Percentiles rank a stretch among this genome's conserved stretches.
Evolutionary conservation across 225 moss, liverwort and hornwort species (phyloP).

Genomic region (Thuidium tamariscinum): DNA sequence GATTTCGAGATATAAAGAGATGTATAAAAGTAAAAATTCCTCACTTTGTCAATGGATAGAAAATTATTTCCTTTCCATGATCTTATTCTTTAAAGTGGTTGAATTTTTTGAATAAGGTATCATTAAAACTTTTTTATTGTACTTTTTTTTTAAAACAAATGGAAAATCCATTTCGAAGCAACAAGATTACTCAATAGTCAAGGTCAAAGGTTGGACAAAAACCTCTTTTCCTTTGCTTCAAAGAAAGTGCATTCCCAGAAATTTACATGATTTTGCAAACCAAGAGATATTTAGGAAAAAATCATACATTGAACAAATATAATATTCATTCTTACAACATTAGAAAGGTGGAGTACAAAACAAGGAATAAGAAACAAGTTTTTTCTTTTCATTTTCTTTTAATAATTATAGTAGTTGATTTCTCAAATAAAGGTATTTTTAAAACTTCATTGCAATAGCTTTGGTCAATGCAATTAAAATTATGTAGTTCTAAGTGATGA

Average conservation of each 20-base stretch:
- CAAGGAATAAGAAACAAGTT: accelerated
- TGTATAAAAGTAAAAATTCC: too few species aligned
- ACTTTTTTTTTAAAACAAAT: too few species aligned
- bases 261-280: accelerated
- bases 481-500: background rate
- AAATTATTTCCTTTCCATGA: accelerated
- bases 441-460: too few species aligned
- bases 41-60: too few species aligned
- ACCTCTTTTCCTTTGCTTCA: accelerated
- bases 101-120: accelerated
- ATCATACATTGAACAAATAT: background rate
- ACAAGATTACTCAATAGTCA: too few species aligned
- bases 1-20: too few species aligned
- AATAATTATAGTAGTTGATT: background rate
- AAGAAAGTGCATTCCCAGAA: background rate
- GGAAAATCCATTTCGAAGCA: too few species aligned
- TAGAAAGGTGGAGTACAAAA: accelerated
- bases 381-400: background rate
- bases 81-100: background rate
- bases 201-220: too few species aligned
- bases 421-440: too few species aligned
- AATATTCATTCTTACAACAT: accelerated
- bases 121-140: accelerated
- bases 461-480: background rate
- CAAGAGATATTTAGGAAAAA: accelerated